Percentiles rank a stretch among this genome's conserved stretches.
Evolutionary conservation across 108 stramenopile species (phyloP).

Genomic region (Pseudonitzschia multistriata): DNA sequence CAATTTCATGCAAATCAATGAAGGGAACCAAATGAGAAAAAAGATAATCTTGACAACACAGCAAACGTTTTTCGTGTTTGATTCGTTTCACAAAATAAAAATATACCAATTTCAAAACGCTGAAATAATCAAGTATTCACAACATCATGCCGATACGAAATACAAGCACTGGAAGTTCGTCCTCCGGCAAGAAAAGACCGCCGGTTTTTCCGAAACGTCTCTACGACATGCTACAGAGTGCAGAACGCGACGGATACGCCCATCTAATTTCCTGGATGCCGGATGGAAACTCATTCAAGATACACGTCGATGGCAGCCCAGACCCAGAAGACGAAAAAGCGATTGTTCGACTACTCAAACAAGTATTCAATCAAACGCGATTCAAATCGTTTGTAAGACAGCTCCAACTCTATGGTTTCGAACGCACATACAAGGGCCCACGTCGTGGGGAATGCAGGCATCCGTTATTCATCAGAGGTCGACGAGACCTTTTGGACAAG

Average conservation of each 20-base stretch:
- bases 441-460: conserved; percentile 47
- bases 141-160: too few relatives aligned
- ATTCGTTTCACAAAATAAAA: too few relatives aligned
- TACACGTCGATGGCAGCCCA: not conserved
- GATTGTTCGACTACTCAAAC: not conserved
- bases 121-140: too few relatives aligned
- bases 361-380: conserved; percentile 22
- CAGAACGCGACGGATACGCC: conserved; percentile 35
- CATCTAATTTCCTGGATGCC: conserved; percentile 67
- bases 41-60: too few relatives aligned
- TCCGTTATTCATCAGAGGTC: not conserved
- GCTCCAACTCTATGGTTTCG: conserved; percentile 58
- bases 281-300: conserved; percentile 18
- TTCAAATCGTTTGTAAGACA: conserved; percentile 57
- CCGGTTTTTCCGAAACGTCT: conserved; percentile 32
- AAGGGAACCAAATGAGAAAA: too few relatives aligned
- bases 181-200: not conserved
- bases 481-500: not conserved
- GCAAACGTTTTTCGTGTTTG: too few relatives aligned
- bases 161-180: too few relatives aligned
- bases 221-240: conserved; percentile 36
- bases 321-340: not conserved
- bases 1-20: too few relatives aligned
- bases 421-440: conserved; percentile 38
- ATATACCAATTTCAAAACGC: too few relatives aligned